These are phyloP conservation scores for Periconia digitata DNA, from an alignment of 2,329 filamentous ascomycete genomes.

Conservation along the genomic window DNA sequence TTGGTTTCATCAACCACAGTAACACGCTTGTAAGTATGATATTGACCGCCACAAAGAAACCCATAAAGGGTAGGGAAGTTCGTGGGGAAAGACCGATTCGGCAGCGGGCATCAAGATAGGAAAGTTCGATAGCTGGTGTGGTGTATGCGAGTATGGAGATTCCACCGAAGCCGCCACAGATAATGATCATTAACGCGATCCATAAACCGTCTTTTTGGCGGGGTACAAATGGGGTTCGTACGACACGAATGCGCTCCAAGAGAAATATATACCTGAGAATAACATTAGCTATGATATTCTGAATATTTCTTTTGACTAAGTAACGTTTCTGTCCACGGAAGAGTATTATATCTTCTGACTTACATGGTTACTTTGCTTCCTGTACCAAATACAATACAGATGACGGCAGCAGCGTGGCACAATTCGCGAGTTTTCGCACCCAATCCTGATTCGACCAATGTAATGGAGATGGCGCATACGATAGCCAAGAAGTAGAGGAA, in stretches of 20 bases:
- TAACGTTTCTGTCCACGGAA: background rate
- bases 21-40: constrained; percentile 39
- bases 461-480: constrained; percentile 15
- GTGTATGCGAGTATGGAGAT: constrained; percentile 30
- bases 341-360: background rate
- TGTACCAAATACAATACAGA: constrained; percentile 44
- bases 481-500: constrained; percentile 14
- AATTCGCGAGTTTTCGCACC: constrained; percentile 23
- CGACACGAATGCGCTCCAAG: constrained; percentile 41
- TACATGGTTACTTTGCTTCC: constrained; percentile 34
- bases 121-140: constrained; percentile 33
- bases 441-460: constrained; percentile 30
- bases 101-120: constrained; percentile 31
- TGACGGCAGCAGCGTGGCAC: constrained; percentile 37
- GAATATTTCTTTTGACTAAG: no score
- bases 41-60: constrained; percentile 42
- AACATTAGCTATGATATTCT: background rate
- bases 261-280: constrained; percentile 38
- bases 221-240: constrained; percentile 29
- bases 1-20: constrained; percentile 33
- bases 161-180: constrained; percentile 25
- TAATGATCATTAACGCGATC: constrained; percentile 27
- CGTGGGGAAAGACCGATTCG: constrained; percentile 39
- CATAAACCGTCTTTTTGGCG: constrained; percentile 37
- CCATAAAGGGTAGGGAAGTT: constrained; percentile 37